phyloP scores from a whole-genome alignment of 73 alveolate genomes.

The Paramecium octaurelia region DNA sequence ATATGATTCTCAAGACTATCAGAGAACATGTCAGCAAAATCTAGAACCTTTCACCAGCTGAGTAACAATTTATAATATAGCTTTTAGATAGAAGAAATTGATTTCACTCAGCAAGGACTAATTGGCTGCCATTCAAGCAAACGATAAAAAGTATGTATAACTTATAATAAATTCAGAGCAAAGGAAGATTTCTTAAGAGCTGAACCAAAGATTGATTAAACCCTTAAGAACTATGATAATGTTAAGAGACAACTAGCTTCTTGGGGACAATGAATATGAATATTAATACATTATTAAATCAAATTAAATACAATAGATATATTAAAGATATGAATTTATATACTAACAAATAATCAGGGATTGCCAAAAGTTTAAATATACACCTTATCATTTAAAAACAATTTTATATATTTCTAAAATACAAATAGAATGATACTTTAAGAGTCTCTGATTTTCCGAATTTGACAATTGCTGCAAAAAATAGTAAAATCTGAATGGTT shows the following conservation, averaged over 20 bases:
- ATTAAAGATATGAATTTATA: no score
- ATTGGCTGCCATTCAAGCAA: neutral
- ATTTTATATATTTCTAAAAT: neutral
- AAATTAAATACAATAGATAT: neutral
- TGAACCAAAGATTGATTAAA: constrained; percentile 28
- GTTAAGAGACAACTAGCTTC: constrained; percentile 20
- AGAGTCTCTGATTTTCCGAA: neutral
- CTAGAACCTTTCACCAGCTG: constrained; percentile 32
- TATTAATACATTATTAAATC: neutral
- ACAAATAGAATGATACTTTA: neutral
- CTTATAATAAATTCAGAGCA: neutral
- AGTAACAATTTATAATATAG: neutral
- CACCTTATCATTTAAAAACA: neutral
- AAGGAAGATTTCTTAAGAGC: constrained; percentile 13
- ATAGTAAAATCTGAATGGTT: neutral
- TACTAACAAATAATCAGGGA: neutral
- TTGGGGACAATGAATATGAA: constrained; percentile 32
- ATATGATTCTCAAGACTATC: constrained; percentile 45
- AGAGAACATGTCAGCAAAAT: constrained; percentile 48
- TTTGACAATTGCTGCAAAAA: neutral
- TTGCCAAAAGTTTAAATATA: neutral
- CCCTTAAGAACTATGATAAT: constrained; percentile 16
- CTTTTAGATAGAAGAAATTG: neutral
- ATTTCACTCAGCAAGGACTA: neutral
- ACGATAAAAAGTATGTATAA: neutral